These are phyloP conservation scores for Chaetomium tenue DNA, from an alignment of 495 filamentous ascomycete species.

Conservation along the genomic window DNA sequence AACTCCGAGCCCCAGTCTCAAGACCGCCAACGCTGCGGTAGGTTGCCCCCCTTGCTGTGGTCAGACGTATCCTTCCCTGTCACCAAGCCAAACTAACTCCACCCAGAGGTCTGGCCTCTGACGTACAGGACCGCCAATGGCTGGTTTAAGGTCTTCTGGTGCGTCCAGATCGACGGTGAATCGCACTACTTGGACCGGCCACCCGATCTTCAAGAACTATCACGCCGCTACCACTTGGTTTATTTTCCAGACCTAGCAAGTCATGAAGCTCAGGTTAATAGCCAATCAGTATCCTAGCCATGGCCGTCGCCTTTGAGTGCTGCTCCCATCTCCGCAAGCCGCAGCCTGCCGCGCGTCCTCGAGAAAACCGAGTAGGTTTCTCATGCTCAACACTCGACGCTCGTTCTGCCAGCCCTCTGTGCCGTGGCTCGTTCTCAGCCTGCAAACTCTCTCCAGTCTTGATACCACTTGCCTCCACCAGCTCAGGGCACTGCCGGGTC, in stretches of 20 bases:
- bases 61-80: background rate
- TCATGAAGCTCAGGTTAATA: background rate
- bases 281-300: background rate
- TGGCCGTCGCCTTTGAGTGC: background rate
- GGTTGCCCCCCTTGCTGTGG: background rate
- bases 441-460: background rate
- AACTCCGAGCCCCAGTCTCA: background rate
- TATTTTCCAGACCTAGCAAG: slow-evolving; percentile 4
- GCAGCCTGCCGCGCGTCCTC: background rate
- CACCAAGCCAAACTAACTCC: background rate
- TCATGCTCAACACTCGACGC: background rate
- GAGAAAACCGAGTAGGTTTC: background rate
- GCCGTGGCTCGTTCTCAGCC: background rate
- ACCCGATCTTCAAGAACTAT: background rate
- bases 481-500: background rate
- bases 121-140: background rate
- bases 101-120: slow-evolving; percentile 7
- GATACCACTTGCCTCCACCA: background rate
- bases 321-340: background rate
- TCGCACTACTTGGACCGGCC: background rate
- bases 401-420: background rate
- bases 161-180: slow-evolving; percentile 1
- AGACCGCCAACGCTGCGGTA: slow-evolving; percentile 1
- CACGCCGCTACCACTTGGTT: background rate
- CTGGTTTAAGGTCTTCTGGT: background rate